A percentile compares a stretch with the other conserved stretches of the same genome.
Evolutionary conservation across 2,329 filamentous ascomycete species (phyloP).

Genomic region (Seiridium cupressi): DNA sequence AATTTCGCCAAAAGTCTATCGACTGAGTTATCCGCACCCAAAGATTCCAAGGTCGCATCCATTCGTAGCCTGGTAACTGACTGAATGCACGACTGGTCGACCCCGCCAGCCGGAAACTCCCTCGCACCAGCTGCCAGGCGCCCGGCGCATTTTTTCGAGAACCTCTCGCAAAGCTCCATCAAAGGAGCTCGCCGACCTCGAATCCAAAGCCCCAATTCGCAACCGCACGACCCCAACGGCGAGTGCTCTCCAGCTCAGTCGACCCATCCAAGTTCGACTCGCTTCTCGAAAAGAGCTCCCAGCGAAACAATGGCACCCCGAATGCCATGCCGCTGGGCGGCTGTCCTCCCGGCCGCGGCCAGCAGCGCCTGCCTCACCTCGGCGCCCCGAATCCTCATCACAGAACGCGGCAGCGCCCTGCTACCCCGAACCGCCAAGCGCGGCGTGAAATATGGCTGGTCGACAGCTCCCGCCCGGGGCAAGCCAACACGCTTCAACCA

Average conservation of each 20-base stretch:
- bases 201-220: neutral
- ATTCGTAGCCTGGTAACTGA: neutral
- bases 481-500: conserved; percentile 61
- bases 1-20: neutral
- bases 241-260: too few relatives aligned
- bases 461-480: conserved; percentile 48
- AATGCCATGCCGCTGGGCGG: conserved; percentile 43
- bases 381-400: conserved; percentile 26
- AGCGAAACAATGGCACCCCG: conserved; percentile 39
- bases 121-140: neutral
- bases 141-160: conserved; percentile 8
- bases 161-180: conserved; percentile 4
- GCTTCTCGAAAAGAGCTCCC: neutral
- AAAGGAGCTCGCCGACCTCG: neutral
- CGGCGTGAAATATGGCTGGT: conserved; percentile 61
- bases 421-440: conserved; percentile 45
- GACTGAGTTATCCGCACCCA: neutral
- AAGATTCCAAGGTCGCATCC: neutral
- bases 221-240: neutral
- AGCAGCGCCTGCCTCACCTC: conserved; percentile 20
- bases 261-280: too few relatives aligned
- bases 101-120: neutral
- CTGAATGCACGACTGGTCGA: neutral
- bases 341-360: conserved; percentile 27
- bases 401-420: conserved; percentile 30